A percentile compares a stretch with the other conserved stretches of the same genome.
phyloP scores from a whole-genome alignment of 768 basidiomycete genomes.

The Russula sp. region DNA sequence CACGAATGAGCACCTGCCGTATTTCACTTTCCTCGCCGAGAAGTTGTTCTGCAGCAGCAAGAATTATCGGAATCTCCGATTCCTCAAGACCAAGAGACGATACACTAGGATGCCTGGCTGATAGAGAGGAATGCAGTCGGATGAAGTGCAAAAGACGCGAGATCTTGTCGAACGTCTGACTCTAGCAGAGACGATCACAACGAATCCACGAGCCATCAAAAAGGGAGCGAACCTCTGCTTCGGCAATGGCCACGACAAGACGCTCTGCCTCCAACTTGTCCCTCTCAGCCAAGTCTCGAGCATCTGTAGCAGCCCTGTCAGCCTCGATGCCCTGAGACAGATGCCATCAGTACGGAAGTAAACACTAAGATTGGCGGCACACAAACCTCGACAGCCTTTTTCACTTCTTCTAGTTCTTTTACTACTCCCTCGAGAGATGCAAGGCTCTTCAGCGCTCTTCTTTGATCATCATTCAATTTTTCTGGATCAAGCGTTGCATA shows the following conservation, averaged over 20 bases:
- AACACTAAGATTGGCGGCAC: background rate
- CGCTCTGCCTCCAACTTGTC: conserved; percentile 53
- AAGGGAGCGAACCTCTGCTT: conserved; percentile 47
- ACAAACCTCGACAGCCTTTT: conserved; percentile 76
- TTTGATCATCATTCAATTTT: conserved; percentile 87
- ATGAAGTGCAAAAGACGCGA: conserved; percentile 53
- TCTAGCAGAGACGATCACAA: conserved; percentile 33
- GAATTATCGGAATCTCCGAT: conserved; percentile 50
- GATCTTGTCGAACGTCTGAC: conserved; percentile 37
- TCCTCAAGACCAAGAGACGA: conserved; percentile 42
- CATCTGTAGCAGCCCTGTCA: conserved; percentile 52
- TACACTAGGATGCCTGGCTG: conserved; percentile 39
- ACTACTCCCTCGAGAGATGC: conserved; percentile 70
- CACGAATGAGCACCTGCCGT: conserved; percentile 47
- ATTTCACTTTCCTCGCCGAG: conserved; percentile 47
- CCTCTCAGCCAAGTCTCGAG: conserved; percentile 48
- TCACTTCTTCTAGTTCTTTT: conserved; percentile 80
- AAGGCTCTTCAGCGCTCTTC: conserved; percentile 61
- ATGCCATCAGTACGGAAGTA: background rate
- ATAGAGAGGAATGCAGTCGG: conserved; percentile 48
- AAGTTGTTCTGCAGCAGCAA: conserved; percentile 47
- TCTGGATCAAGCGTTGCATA: conserved; percentile 64
- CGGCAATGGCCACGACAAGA: conserved; percentile 49
- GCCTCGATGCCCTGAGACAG: conserved; percentile 52
- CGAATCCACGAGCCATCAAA: background rate